Percentiles rank a stretch among this genome's conserved stretches.
These are phyloP conservation scores for Citrus medica DNA, from an alignment of 345 rosid species.

Conservation along the genomic window DNA sequence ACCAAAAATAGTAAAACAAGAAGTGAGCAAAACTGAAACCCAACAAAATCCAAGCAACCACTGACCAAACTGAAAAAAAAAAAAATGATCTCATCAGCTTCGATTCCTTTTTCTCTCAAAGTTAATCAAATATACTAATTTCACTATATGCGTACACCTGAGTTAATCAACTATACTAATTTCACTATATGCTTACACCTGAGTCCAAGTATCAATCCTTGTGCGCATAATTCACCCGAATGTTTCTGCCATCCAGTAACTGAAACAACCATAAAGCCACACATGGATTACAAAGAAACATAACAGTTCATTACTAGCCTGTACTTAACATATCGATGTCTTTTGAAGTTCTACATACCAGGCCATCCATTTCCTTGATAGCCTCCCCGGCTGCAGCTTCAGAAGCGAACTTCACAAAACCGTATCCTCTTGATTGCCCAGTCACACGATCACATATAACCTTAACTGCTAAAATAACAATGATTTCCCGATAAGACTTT, in stretches of 20 bases:
- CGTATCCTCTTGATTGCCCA: conserved; percentile 74
- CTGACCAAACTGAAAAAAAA: not conserved
- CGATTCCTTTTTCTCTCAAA: not conserved
- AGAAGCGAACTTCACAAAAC: conserved; percentile 56
- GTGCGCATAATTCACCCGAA: conserved; percentile 51
- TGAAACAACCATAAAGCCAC: conserved; percentile 17
- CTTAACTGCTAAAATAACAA: conserved; percentile 33
- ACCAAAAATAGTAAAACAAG: not conserved
- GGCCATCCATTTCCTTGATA: conserved; percentile 56
- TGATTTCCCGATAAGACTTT: conserved; percentile 3
- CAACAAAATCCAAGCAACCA: not conserved
- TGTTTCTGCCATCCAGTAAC: conserved; percentile 68
- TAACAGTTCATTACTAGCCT: not conserved
- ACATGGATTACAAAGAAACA: not conserved
- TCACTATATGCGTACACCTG: not conserved
- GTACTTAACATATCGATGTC: not conserved
- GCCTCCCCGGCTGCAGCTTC: conserved; percentile 59
- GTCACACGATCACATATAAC: conserved; percentile 64
- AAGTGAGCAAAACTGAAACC: not conserved
- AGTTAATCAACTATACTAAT: too few relatives aligned
- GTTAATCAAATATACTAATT: not conserved
- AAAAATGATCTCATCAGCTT: not conserved
- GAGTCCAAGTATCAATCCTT: conserved; percentile 14
- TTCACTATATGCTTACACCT: too few relatives aligned
- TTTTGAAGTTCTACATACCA: conserved; percentile 28